phyloP scores from a whole-genome alignment of 1,284 basidiomycete genomes.

The Apiotrichum montevideense region DNA sequence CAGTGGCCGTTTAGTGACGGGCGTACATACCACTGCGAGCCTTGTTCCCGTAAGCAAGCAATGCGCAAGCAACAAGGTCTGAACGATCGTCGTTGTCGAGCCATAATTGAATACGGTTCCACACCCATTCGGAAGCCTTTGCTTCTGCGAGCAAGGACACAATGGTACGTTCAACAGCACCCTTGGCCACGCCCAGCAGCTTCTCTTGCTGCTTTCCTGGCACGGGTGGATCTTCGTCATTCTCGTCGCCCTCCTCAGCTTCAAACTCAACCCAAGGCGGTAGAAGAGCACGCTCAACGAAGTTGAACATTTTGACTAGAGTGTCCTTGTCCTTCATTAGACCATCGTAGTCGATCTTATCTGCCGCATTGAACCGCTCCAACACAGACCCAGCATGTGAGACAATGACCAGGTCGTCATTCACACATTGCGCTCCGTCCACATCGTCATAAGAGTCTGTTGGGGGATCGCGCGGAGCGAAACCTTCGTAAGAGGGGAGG shows the following conservation, averaged over 20 bases:
- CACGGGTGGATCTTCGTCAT: not conserved
- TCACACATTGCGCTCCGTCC: not conserved
- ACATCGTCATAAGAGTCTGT: not conserved
- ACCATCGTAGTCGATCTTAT: conserved; percentile 8
- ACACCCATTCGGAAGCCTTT: conserved; percentile 65
- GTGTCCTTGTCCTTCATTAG: not conserved
- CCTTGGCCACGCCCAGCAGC: conserved; percentile 72
- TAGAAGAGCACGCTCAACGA: conserved; percentile 17
- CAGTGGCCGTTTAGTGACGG: no score
- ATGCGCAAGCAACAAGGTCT: conserved; percentile 48
- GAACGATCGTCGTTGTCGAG: conserved; percentile 49
- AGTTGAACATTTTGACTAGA: conserved; percentile 14
- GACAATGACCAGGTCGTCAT: conserved; percentile 1
- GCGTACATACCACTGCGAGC: conserved; percentile 58
- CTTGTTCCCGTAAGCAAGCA: conserved; percentile 49
- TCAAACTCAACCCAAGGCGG: conserved; percentile 3
- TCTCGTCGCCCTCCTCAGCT: conserved; percentile 1
- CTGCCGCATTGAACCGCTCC: conserved; percentile 2
- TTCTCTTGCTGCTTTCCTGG: conserved; percentile 31
- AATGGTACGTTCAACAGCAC: conserved; percentile 70
- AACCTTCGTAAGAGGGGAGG: not conserved
- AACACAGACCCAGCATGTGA: conserved; percentile 3
- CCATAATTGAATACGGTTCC: conserved; percentile 70
- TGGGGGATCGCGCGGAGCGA: not conserved
- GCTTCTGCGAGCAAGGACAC: conserved; percentile 73